Percentiles rank a stretch among this genome's conserved stretches.
phyloP scores from a whole-genome alignment of 495 filamentous ascomycete genomes.

The Tuber calosporum region DNA sequence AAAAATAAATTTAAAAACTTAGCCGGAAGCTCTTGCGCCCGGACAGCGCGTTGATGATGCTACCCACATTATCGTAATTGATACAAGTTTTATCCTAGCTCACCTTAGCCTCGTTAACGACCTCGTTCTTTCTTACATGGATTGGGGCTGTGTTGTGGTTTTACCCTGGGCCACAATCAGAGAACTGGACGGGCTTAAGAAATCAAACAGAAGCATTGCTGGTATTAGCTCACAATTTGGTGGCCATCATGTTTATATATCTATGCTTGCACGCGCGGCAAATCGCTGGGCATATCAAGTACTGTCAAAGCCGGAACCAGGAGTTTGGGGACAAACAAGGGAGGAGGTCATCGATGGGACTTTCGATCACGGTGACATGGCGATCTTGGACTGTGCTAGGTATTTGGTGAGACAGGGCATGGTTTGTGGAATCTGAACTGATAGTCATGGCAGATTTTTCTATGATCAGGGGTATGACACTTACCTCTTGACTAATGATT shows the following conservation, averaged over 20 bases:
- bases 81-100: constrained; percentile 40
- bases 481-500: constrained; percentile 36
- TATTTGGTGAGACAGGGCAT: not conserved
- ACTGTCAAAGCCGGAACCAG: constrained; percentile 26
- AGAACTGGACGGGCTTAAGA: constrained; percentile 41
- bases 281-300: constrained; percentile 33
- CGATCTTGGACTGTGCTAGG: constrained; percentile 41
- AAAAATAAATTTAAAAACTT: constrained; percentile 20
- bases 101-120: constrained; percentile 35
- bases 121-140: constrained; percentile 26
- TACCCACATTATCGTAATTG: constrained; percentile 37
- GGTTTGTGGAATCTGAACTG: constrained; percentile 4
- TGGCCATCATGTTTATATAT: constrained; percentile 15
- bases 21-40: constrained; percentile 13
- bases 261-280: constrained; percentile 28
- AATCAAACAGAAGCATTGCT: constrained; percentile 8
- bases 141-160: constrained; percentile 36
- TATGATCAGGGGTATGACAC: constrained; percentile 20
- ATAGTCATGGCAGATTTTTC: constrained; percentile 26
- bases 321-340: constrained; percentile 39
- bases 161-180: constrained; percentile 39
- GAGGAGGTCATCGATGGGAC: constrained; percentile 32
- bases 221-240: not conserved
- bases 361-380: constrained; percentile 27
- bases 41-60: constrained; percentile 19